Evolutionary conservation across 2,329 filamentous ascomycete genomes (phyloP).

Genomic region (Fusarium keratoplasticum): DNA sequence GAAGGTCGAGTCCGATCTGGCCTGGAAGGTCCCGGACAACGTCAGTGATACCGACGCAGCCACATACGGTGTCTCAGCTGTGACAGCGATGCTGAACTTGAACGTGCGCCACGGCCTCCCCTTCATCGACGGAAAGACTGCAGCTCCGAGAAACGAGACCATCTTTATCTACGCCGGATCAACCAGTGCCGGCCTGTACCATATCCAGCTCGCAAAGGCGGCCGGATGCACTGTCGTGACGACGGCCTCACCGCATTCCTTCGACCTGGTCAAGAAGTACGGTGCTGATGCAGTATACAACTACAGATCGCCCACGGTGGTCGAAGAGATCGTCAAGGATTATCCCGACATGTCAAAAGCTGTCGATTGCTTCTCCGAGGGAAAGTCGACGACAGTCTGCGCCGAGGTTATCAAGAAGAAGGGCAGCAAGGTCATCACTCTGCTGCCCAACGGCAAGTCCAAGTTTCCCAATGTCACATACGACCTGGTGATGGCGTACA

Average conservation of each 20-base stretch:
- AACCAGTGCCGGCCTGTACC: conserved; percentile 58
- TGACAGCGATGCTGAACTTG: conserved; percentile 43
- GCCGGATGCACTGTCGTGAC: conserved; percentile 59
- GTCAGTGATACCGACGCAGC: conserved; percentile 38
- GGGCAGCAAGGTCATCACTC: conserved; percentile 46
- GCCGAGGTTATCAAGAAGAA: conserved; percentile 37
- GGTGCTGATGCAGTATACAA: conserved; percentile 58
- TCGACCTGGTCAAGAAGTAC: conserved; percentile 54
- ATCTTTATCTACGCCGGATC: conserved; percentile 62
- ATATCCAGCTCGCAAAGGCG: conserved; percentile 57
- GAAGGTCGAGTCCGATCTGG: conserved; percentile 37
- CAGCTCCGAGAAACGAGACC: conserved; percentile 28
- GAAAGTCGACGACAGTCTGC: conserved; percentile 45
- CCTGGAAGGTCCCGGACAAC: conserved; percentile 40
- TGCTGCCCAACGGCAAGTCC: conserved; percentile 37
- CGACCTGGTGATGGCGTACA: conserved; percentile 43
- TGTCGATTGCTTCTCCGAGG: conserved; percentile 49
- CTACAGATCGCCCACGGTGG: conserved; percentile 45
- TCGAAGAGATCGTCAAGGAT: conserved; percentile 29
- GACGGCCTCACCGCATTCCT: conserved; percentile 56
- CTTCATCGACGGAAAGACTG: conserved; percentile 7
- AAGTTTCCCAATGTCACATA: conserved; percentile 34
- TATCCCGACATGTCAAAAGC: conserved; percentile 44
- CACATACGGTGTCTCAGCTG: conserved; percentile 39
- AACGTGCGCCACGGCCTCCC: conserved; percentile 40